Percentiles rank a stretch among this genome's conserved stretches.
Conservation (phyloP, 2,329 filamentous ascomycete species). For the Neonectria coccinea region DNA sequence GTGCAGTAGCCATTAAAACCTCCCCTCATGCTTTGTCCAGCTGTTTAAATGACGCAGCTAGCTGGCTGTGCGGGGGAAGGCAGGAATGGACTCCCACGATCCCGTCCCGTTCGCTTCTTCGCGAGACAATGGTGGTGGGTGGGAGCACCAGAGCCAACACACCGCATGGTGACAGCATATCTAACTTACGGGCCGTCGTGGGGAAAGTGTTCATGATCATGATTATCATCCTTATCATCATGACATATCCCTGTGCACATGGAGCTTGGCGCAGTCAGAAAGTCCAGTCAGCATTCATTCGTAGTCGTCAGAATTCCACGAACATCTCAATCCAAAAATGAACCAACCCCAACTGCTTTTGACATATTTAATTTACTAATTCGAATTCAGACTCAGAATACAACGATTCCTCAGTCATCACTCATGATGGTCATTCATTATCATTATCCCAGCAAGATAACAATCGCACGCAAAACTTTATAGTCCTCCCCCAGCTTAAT, state of each 20-base stretch:
- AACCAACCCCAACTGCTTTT: background rate
- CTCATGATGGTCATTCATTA: conserved; percentile 50
- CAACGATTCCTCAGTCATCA: conserved; percentile 47
- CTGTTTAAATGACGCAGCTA: background rate
- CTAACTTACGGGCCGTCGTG: conserved; percentile 9
- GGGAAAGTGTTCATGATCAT: conserved; percentile 9
- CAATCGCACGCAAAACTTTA: conserved; percentile 18
- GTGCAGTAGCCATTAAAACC: background rate
- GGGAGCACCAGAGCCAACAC: too few relatives aligned
- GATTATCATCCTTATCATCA: conserved; percentile 4
- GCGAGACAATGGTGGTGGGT: background rate
- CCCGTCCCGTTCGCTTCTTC: background rate
- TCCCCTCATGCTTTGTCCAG: too few relatives aligned
- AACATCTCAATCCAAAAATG: background rate
- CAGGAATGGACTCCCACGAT: background rate
- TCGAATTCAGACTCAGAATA: conserved; percentile 47
- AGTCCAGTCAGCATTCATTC: too few relatives aligned
- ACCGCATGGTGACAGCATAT: background rate
- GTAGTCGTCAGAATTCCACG: background rate
- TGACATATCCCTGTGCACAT: background rate
- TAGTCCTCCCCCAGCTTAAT: background rate
- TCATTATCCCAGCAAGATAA: conserved; percentile 48
- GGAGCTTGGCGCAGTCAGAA: background rate
- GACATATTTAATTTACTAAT: conserved; percentile 25
- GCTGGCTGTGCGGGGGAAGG: background rate